A percentile compares a stretch with the other conserved stretches of the same genome.
phyloP scores from a whole-genome alignment of 306 rosid species.

The Quillaja saponaria region DNA sequence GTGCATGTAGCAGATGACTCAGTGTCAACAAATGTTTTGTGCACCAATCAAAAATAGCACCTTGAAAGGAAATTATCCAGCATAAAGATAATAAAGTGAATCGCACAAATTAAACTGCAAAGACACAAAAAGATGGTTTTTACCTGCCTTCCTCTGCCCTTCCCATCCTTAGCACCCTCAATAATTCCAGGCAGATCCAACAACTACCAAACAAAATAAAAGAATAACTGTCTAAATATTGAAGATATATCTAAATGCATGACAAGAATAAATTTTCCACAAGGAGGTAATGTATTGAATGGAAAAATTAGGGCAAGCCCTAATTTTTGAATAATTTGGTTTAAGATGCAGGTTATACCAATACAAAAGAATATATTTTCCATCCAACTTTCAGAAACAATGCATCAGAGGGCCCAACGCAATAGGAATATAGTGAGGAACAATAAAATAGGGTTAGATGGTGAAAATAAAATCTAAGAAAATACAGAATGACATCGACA shows the following conservation, averaged over 20 bases:
- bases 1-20: not conserved
- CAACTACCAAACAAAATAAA: slow-evolving; percentile 61
- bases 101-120: not conserved
- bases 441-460: not conserved
- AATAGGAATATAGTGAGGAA: too few relatives aligned
- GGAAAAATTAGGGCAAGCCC: too few relatives aligned
- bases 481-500: too few relatives aligned
- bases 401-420: too few relatives aligned
- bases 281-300: too few relatives aligned
- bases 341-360: too few relatives aligned
- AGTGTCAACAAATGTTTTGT: not conserved
- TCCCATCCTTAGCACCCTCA: slow-evolving; percentile 98
- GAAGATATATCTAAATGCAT: slow-evolving; percentile 15
- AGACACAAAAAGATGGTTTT: slow-evolving; percentile 1
- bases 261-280: slow-evolving; percentile 1
- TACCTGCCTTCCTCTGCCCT: slow-evolving; percentile 99
- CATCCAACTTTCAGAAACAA: too few relatives aligned
- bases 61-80: not conserved
- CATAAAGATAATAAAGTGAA: not conserved
- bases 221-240: slow-evolving; percentile 11
- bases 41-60: not conserved
- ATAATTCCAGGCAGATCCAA: slow-evolving; percentile 98
- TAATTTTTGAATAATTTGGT: not conserved
- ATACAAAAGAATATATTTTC: too few relatives aligned
- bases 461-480: not conserved